Percentiles rank a stretch among this genome's conserved stretches.
Evolutionary conservation across 257 asterid species (phyloP).

Genomic region (Cruciata laevipes): DNA sequence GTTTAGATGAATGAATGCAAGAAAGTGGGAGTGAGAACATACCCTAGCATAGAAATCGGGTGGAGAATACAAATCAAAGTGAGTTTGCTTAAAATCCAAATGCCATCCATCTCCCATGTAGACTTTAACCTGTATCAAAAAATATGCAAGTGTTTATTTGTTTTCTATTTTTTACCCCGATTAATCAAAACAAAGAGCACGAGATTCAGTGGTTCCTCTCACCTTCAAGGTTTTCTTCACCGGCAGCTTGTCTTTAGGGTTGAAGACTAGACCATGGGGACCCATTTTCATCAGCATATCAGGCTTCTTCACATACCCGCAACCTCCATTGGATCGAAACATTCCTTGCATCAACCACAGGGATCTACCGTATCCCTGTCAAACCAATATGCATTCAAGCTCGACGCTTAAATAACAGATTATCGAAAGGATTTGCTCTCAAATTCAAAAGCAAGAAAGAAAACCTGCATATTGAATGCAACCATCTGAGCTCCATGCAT

Average conservation of each 20-base stretch:
- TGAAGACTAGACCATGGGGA: conserved; percentile 36
- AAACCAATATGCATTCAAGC: conserved; percentile 1
- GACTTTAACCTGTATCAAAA: conserved; percentile 53
- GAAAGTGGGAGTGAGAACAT: conserved; percentile 11
- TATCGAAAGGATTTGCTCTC: not conserved
- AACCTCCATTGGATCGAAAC: conserved; percentile 75
- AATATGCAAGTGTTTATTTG: not conserved
- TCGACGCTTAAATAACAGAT: not conserved
- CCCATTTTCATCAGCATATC: conserved; percentile 48
- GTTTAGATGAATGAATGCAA: not conserved
- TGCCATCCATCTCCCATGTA: conserved; percentile 97
- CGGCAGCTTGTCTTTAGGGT: conserved; percentile 41
- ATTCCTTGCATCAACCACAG: conserved; percentile 90
- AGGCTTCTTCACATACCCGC: conserved; percentile 82
- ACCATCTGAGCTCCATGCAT: conserved; percentile 96
- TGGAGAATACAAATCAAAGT: conserved; percentile 76
- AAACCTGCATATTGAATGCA: conserved; percentile 91
- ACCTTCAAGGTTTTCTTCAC: conserved; percentile 70
- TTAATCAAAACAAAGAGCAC: conserved; percentile 1
- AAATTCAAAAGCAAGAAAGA: not conserved
- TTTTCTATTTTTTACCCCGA: not conserved
- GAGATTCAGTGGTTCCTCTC: conserved; percentile 3
- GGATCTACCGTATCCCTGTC: conserved; percentile 71
- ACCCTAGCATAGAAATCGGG: conserved; percentile 89
- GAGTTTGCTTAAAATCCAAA: conserved; percentile 81